Percentiles rank a stretch among this genome's conserved stretches.
Evolutionary conservation across 2,329 filamentous ascomycete genomes (phyloP).

Genomic region (Dendryphion nanum): DNA sequence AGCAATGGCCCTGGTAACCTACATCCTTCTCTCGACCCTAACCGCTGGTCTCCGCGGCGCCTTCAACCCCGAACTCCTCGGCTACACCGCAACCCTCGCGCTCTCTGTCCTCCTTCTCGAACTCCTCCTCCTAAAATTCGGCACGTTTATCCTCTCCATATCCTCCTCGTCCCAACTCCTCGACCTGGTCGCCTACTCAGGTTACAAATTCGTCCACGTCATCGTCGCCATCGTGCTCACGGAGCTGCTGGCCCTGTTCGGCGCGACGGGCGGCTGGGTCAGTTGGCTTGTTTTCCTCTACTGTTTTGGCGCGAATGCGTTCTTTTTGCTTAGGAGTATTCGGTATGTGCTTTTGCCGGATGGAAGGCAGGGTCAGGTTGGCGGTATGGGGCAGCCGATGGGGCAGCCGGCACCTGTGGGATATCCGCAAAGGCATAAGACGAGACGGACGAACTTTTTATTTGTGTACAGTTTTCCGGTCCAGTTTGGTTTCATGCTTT

Average conservation of each 20-base stretch:
- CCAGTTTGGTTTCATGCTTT: conserved; percentile 94
- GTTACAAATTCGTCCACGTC: conserved; percentile 98
- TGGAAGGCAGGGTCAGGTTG: conserved; percentile 12
- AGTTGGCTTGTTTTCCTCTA: conserved; percentile 89
- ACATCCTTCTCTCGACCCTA: conserved; percentile 89
- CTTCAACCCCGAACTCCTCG: conserved; percentile 91
- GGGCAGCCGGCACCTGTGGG: too few species aligned
- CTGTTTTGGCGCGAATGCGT: conserved; percentile 88
- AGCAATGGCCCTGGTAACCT: conserved; percentile 96
- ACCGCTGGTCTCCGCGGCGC: conserved; percentile 85
- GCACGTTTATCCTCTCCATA: conserved; percentile 90
- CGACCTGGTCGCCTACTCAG: conserved; percentile 91
- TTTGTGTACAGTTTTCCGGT: conserved; percentile 77
- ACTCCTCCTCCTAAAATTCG: conserved; percentile 85
- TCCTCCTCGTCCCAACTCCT: conserved; percentile 91
- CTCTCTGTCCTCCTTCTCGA: conserved; percentile 82
- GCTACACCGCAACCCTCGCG: conserved; percentile 82
- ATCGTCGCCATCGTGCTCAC: conserved; percentile 82
- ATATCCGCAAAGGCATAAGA: conserved; percentile 68
- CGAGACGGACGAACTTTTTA: conserved; percentile 32
- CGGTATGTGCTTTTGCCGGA: conserved; percentile 95
- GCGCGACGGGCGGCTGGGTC: conserved; percentile 82
- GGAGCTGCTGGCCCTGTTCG: conserved; percentile 60
- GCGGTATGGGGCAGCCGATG: too few species aligned
- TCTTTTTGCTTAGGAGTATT: conserved; percentile 90